Evolutionary conservation across 352 stramenopile genomes (phyloP).

Genomic region (Phytophthora megakarya): DNA sequence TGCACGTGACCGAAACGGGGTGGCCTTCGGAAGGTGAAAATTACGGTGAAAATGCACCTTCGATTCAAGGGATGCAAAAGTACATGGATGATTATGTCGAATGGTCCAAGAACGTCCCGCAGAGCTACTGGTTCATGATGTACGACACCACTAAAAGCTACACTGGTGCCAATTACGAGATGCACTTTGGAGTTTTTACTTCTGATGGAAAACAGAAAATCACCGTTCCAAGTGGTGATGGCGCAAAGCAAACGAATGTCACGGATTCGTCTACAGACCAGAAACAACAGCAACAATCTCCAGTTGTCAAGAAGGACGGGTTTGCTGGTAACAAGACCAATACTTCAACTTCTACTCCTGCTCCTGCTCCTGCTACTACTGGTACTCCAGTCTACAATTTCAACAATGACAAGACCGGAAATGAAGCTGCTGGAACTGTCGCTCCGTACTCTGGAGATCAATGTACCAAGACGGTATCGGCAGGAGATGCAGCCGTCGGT

Average conservation of each 20-base stretch:
- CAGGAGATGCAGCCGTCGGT: conserved; percentile 8
- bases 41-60: conserved; percentile 43
- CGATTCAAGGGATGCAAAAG: conserved; percentile 42
- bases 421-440: conserved; percentile 30
- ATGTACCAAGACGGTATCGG: conserved; percentile 9
- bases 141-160: conserved; percentile 63
- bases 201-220: conserved; percentile 46
- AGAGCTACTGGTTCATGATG: conserved; percentile 74
- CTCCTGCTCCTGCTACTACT: conserved; percentile 1
- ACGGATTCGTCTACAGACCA: conserved; percentile 12
- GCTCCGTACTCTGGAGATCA: conserved; percentile 3
- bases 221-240: conserved; percentile 33
- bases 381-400: conserved; percentile 25
- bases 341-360: background rate
- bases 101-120: conserved; percentile 41
- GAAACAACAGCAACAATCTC: conserved; percentile 5
- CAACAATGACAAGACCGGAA: conserved; percentile 10
- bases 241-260: conserved; percentile 14
- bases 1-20: conserved; percentile 65
- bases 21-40: conserved; percentile 55
- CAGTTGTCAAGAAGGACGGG: conserved; percentile 1
- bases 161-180: conserved; percentile 56
- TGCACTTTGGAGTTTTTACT: conserved; percentile 61
- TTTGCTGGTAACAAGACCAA: conserved; percentile 4
- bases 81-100: conserved; percentile 52